These are phyloP conservation scores for Pleurotus pulmonarius DNA, from an alignment of 768 basidiomycete genomes.

Conservation along the genomic window DNA sequence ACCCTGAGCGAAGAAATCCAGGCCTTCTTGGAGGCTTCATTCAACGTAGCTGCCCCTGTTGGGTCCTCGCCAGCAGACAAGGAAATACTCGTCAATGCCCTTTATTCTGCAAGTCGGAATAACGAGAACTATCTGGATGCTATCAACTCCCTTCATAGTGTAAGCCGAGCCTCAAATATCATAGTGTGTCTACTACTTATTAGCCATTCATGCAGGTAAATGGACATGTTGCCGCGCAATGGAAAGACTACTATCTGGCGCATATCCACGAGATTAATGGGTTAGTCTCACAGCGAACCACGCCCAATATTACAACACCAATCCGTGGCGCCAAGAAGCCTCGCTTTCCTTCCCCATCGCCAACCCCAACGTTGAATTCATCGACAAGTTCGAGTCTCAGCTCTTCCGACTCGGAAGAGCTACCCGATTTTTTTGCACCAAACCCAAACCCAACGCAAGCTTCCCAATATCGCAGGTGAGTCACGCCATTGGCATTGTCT, in stretches of 20 bases:
- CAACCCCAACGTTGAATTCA: neutral
- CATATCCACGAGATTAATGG: conserved; percentile 58
- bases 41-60: conserved; percentile 50
- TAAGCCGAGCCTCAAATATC: conserved; percentile 25
- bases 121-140: conserved; percentile 59
- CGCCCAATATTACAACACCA: neutral
- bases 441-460: no score
- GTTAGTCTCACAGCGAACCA: conserved; percentile 14
- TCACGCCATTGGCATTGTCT: no score
- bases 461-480: no score
- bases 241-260: conserved; percentile 81
- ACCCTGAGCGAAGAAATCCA: no score
- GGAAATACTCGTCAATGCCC: conserved; percentile 47
- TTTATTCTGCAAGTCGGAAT: conserved; percentile 35
- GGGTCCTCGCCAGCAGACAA: conserved; percentile 47
- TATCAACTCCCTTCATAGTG: conserved; percentile 64
- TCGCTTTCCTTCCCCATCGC: neutral
- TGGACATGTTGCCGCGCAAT: conserved; percentile 56
- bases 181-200: neutral
- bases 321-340: neutral
- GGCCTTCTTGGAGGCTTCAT: conserved; percentile 43
- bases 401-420: no score
- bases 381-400: neutral
- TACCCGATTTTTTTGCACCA: no score
- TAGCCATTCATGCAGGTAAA: conserved; percentile 29